These are phyloP conservation scores for Wickerhamomyces ciferrii DNA, from an alignment of 805 yeast genomes.

Conservation along the genomic window DNA sequence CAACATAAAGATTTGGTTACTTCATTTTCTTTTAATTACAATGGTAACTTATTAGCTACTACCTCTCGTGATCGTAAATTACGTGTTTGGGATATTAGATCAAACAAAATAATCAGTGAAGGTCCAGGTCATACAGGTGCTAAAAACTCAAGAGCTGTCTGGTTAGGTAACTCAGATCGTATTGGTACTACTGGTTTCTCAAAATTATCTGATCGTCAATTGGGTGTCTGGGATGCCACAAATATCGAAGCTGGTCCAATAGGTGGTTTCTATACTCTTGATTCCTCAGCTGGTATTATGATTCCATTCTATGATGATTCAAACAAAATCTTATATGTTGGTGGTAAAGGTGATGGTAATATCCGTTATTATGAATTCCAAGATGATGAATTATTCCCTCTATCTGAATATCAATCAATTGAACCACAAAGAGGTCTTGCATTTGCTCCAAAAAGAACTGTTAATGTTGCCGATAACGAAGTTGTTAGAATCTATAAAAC, in stretches of 20 bases:
- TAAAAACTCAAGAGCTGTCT: slow-evolving; percentile 78
- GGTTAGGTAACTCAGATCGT: slow-evolving; percentile 87
- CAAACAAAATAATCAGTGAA: slow-evolving; percentile 70
- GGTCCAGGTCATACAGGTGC: slow-evolving; percentile 93
- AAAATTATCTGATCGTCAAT: slow-evolving; percentile 86
- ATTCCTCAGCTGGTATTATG: slow-evolving; percentile 87
- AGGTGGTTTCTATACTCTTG: slow-evolving; percentile 83
- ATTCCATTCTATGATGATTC: slow-evolving; percentile 88
- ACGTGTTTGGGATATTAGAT: slow-evolving; percentile 86
- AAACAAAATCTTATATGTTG: slow-evolving; percentile 76
- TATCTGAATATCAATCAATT: slow-evolving; percentile 84
- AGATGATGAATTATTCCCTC: slow-evolving; percentile 72
- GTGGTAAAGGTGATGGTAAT: slow-evolving; percentile 98
- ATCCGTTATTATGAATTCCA: slow-evolving; percentile 90
- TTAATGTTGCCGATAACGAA: slow-evolving; percentile 79
- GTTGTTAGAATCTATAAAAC: slow-evolving; percentile 79
- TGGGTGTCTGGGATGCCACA: slow-evolving; percentile 87
- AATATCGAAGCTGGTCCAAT: slow-evolving; percentile 77
- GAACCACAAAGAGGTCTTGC: slow-evolving; percentile 98
- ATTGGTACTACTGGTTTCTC: slow-evolving; percentile 94
- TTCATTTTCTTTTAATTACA: slow-evolving; percentile 86
- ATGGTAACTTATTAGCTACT: slow-evolving; percentile 83
- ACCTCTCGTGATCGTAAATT: slow-evolving; percentile 86
- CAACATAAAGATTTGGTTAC: slow-evolving; percentile 89
- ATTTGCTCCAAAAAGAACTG: slow-evolving; percentile 76